phyloP scores from a whole-genome alignment of 2,329 filamentous ascomycete genomes.

The Trichoderma afroharzianum region DNA sequence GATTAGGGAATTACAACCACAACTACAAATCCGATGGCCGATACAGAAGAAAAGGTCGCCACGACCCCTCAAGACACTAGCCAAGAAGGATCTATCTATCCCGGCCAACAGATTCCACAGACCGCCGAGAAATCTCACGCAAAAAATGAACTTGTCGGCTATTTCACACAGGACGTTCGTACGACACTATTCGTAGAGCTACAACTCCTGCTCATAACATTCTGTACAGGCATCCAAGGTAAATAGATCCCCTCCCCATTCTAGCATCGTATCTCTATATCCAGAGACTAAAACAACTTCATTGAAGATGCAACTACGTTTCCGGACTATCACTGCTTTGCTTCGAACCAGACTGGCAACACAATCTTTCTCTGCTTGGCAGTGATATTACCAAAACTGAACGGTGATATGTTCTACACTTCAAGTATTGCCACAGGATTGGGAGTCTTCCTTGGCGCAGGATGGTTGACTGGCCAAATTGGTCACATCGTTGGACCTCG shows the following conservation, averaged over 20 bases:
- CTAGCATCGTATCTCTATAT: background rate
- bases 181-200: conserved; percentile 42
- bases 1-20: background rate
- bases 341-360: conserved; percentile 64
- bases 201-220: conserved; percentile 45
- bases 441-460: conserved; percentile 53
- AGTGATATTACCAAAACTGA: conserved; percentile 45
- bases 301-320: conserved; percentile 54
- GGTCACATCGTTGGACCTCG: conserved; percentile 50
- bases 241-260: background rate
- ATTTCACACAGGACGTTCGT: conserved; percentile 32
- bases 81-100: conserved; percentile 3
- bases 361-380: conserved; percentile 56
- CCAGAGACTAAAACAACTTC: background rate
- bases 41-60: background rate
- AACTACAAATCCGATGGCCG: background rate
- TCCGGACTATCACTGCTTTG: conserved; percentile 59
- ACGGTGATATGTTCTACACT: conserved; percentile 47
- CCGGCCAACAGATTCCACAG: background rate
- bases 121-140: background rate
- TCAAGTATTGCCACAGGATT: conserved; percentile 54
- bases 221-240: conserved; percentile 51
- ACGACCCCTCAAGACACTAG: conserved; percentile 1
- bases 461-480: conserved; percentile 53
- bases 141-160: background rate